Conservation (phyloP, 805 yeast genomes). For the Candida adriatica region DNA sequence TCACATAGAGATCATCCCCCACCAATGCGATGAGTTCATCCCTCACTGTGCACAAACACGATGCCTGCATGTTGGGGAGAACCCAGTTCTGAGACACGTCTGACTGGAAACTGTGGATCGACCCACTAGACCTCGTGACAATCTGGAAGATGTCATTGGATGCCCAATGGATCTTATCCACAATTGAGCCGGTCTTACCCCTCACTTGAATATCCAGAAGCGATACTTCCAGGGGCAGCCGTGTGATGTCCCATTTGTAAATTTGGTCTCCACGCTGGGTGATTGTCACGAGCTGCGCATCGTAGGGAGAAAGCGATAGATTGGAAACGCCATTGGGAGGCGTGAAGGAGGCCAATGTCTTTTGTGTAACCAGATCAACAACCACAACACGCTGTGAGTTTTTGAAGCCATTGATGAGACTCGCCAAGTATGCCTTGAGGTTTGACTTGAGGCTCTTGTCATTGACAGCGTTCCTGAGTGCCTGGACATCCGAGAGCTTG, state of each 20-base stretch:
- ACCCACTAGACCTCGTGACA: slow-evolving; percentile 47
- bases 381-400: slow-evolving; percentile 31
- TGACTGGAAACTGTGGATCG: slow-evolving; percentile 53
- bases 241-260: slow-evolving; percentile 57
- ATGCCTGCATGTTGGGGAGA: slow-evolving; percentile 20
- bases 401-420: slow-evolving; percentile 16
- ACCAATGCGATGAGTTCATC: slow-evolving; percentile 9
- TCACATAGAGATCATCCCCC: slow-evolving; percentile 13
- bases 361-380: slow-evolving; percentile 38
- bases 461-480: slow-evolving; percentile 9
- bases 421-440: slow-evolving; percentile 11
- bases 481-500: slow-evolving; percentile 36
- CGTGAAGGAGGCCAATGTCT: slow-evolving; percentile 36
- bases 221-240: slow-evolving; percentile 41
- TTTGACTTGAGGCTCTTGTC: slow-evolving; percentile 10
- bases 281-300: slow-evolving; percentile 46
- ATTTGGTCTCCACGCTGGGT: slow-evolving; percentile 55
- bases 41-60: slow-evolving; percentile 5
- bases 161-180: slow-evolving; percentile 49
- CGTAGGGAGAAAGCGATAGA: slow-evolving; percentile 56
- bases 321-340: slow-evolving; percentile 59
- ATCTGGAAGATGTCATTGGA: slow-evolving; percentile 38
- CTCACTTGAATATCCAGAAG: slow-evolving; percentile 52
- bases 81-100: slow-evolving; percentile 14
- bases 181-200: slow-evolving; percentile 55